A percentile compares a stretch with the other conserved stretches of the same genome.
phyloP scores from a whole-genome alignment of 1,284 basidiomycete species.

The Cryptococcus sp. region DNA sequence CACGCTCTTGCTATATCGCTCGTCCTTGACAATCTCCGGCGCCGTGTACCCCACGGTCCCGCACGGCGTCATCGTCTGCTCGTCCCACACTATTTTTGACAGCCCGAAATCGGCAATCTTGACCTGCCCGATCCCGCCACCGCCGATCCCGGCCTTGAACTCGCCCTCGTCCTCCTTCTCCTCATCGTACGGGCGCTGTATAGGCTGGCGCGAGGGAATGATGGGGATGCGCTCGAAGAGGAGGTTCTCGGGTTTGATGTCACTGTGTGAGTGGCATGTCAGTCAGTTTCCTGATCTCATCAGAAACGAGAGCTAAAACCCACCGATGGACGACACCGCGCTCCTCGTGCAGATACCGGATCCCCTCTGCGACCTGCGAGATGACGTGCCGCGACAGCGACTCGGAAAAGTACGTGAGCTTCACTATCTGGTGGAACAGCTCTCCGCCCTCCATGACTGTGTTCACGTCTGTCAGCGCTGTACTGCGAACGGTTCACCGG shows the following conservation, averaged over 20 bases:
- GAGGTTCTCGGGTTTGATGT: slow-evolving; percentile 98
- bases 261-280: slow-evolving; percentile 54
- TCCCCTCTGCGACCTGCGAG: slow-evolving; percentile 91
- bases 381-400: slow-evolving; percentile 93
- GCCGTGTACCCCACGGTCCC: slow-evolving; percentile 99
- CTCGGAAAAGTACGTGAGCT: slow-evolving; percentile 98
- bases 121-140: slow-evolving; percentile 94
- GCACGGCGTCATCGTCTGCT: slow-evolving; percentile 98
- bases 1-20: slow-evolving; percentile 95
- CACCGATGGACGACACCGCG: slow-evolving; percentile 91
- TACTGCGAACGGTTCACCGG: not conserved
- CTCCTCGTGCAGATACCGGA: slow-evolving; percentile 95
- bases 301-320: slow-evolving; percentile 10
- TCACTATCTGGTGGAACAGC: slow-evolving; percentile 99
- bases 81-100: slow-evolving; percentile 98
- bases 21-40: slow-evolving; percentile 99
- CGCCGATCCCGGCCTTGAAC: slow-evolving; percentile 84
- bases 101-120: slow-evolving; percentile 99
- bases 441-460: slow-evolving; percentile 95
- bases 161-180: slow-evolving; percentile 99
- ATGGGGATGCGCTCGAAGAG: slow-evolving; percentile 93
- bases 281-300: not conserved
- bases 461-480: slow-evolving; percentile 2
- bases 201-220: slow-evolving; percentile 73
- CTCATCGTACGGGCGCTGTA: slow-evolving; percentile 88